A percentile compares a stretch with the other conserved stretches of the same genome.
Conservation (phyloP, 176 grass and related monocot species). For the Zea luxurians region DNA sequence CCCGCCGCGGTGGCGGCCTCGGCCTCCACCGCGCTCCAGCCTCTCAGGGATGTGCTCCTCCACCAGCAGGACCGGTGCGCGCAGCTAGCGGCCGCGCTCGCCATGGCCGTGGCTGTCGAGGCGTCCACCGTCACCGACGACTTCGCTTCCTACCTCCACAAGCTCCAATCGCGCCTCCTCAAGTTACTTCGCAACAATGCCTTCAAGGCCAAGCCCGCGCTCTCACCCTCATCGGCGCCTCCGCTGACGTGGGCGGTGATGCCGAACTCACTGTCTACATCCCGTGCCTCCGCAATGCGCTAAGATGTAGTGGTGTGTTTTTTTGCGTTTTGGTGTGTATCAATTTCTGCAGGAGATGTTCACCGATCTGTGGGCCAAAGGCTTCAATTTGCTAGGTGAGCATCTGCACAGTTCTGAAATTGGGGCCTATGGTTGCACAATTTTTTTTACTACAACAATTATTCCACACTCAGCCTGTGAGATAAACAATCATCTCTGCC, state of each 20-base stretch:
- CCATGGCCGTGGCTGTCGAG: slow-evolving; percentile 74
- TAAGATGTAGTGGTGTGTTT: no score
- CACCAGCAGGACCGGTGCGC: slow-evolving; percentile 98
- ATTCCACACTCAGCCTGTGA: no score
- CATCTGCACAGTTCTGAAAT: no score
- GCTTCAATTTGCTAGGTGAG: no score
- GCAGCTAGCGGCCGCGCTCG: slow-evolving; percentile 76
- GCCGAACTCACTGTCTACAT: slow-evolving; percentile 53
- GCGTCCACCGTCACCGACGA: slow-evolving; percentile 49
- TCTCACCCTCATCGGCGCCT: slow-evolving; percentile 76
- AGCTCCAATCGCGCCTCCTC: slow-evolving; percentile 68
- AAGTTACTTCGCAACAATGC: slow-evolving; percentile 95
- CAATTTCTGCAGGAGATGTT: no score
- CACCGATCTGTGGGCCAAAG: no score
- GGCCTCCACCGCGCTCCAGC: slow-evolving; percentile 46
- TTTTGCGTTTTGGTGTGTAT: no score
- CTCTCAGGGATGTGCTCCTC: slow-evolving; percentile 72
- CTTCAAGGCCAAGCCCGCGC: slow-evolving; percentile 92
- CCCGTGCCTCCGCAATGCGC: slow-evolving; percentile 74
- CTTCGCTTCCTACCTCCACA: slow-evolving; percentile 71
- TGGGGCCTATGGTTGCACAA: no score
- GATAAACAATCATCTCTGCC: slow-evolving; percentile 5
- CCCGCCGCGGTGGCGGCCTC: slow-evolving; percentile 61
- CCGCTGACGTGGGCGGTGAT: slow-evolving; percentile 45
- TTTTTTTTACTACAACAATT: no score